Evolutionary conservation across 495 filamentous ascomycete genomes (phyloP), one percentile per base, ranked within the genome.

Genomic region (Hypomontagnella submonticulosa): DNA sequence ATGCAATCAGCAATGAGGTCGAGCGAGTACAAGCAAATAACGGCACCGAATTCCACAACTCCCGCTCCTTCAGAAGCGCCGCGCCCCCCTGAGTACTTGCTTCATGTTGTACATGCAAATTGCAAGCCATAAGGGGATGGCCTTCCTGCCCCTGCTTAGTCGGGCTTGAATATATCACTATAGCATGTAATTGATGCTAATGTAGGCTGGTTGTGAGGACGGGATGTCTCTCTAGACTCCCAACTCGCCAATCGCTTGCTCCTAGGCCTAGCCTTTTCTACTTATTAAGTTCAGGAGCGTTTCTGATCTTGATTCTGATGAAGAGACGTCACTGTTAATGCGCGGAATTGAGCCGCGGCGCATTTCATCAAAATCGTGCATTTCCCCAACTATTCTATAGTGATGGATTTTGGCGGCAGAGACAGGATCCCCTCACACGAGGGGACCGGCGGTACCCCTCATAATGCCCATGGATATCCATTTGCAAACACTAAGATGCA

Each of bases 361-460:
- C 48, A 50, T 54, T 51, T 48, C 33, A 32, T 63, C 42, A 40
- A 23, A 62, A 37, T 53, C 48, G 50, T 58, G 52, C 51, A 62
- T 49, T 58, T 58, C 58, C 42, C 58, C 53, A 52, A 57, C 57
- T 43, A 40, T 38, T 57, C 13, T 62, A 67, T 49, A 57, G 44
- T 30, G 18, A 27, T 27, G 23, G 23, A 3, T 27, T 42, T 56
- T 20, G 42, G 50, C 30, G 30, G 58, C 38, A 32, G 40, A 38
- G 18, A 43, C 32, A 18, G 20, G 18, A 55, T 18, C 6, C 16
- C 36, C 4, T 16, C 13, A 53, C 37, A 27, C 36, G 32, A 51
- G 41, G 46, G 57, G 27, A n/a, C 16, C 19, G 44, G 44, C 44
- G 38, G 57, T 53, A 27, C 63, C 46, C 52, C 63, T 56, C 57